phyloP scores from a whole-genome alignment of 768 basidiomycete species.

The Collybiopsis luxurians region DNA sequence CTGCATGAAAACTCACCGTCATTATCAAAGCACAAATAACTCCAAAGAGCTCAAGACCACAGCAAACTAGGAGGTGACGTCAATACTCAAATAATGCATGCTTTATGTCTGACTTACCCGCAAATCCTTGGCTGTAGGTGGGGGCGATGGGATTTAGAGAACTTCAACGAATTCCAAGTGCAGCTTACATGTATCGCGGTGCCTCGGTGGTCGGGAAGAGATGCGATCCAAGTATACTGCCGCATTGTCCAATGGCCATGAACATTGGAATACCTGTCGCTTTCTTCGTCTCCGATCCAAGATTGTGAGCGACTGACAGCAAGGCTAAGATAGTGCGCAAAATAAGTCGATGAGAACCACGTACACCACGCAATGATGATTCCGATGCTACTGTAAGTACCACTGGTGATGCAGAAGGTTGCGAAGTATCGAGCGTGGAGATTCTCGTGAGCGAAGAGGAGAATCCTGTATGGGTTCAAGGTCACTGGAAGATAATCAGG shows the following conservation, averaged over 20 bases:
- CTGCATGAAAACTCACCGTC: conserved; percentile 39
- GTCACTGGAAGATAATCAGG: not conserved
- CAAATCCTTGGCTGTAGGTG: conserved; percentile 53
- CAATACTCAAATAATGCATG: too few relatives aligned
- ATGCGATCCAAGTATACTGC: conserved; percentile 74
- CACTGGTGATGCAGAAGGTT: conserved; percentile 72
- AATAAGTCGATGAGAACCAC: conserved; percentile 18
- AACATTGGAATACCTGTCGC: conserved; percentile 77
- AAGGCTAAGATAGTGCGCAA: not conserved
- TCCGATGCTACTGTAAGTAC: conserved; percentile 76
- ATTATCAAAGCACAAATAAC: conserved; percentile 52
- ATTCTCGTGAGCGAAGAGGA: conserved; percentile 53
- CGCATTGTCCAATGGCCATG: conserved; percentile 79
- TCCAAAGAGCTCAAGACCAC: conserved; percentile 54
- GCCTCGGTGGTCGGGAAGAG: conserved; percentile 64
- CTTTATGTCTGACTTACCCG: conserved; percentile 44
- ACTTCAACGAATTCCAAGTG: not conserved
- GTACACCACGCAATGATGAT: conserved; percentile 76
- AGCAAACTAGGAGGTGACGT: conserved; percentile 33
- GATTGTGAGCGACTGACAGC: conserved; percentile 62
- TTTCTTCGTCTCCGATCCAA: conserved; percentile 75
- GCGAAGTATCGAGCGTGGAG: conserved; percentile 72
- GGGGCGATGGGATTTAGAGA: not conserved
- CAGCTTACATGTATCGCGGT: conserved; percentile 60
- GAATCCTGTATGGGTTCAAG: conserved; percentile 34